Evolutionary conservation across 2,329 filamentous ascomycete species (phyloP).

Genomic region (Endothia cerciana): DNA sequence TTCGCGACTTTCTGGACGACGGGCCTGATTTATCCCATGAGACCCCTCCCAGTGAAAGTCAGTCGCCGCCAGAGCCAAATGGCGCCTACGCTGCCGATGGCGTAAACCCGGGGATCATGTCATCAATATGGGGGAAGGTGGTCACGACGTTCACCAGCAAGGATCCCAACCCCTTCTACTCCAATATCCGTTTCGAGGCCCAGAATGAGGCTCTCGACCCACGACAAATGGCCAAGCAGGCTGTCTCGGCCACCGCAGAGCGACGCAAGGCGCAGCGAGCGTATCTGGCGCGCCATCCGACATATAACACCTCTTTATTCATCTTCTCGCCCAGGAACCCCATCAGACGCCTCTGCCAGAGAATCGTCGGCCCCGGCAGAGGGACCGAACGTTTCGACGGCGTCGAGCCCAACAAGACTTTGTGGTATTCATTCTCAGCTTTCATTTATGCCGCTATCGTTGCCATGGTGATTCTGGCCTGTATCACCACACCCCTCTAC

Average conservation of each 20-base stretch:
- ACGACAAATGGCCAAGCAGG: conserved; percentile 85
- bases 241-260: conserved; percentile 79
- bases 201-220: conserved; percentile 82
- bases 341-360: conserved; percentile 81
- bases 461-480: conserved; percentile 96
- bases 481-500: conserved; percentile 90
- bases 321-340: conserved; percentile 80
- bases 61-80: conserved; percentile 39
- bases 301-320: conserved; percentile 90
- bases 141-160: conserved; percentile 59
- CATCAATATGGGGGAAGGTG: conserved; percentile 64
- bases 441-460: conserved; percentile 94
- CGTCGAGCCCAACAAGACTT: conserved; percentile 81
- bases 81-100: conserved; percentile 41
- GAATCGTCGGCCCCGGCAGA: conserved; percentile 87
- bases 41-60: conserved; percentile 40
- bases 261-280: conserved; percentile 88
- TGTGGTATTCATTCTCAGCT: conserved; percentile 93
- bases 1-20: conserved; percentile 91
- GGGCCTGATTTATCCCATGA: conserved; percentile 52
- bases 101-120: conserved; percentile 61
- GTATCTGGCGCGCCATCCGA: conserved; percentile 83
- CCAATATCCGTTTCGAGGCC: conserved; percentile 69
- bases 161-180: conserved; percentile 95
- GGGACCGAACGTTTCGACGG: conserved; percentile 88